These are phyloP conservation scores for Candida michaelii DNA, from an alignment of 805 yeast species.

Conservation along the genomic window DNA sequence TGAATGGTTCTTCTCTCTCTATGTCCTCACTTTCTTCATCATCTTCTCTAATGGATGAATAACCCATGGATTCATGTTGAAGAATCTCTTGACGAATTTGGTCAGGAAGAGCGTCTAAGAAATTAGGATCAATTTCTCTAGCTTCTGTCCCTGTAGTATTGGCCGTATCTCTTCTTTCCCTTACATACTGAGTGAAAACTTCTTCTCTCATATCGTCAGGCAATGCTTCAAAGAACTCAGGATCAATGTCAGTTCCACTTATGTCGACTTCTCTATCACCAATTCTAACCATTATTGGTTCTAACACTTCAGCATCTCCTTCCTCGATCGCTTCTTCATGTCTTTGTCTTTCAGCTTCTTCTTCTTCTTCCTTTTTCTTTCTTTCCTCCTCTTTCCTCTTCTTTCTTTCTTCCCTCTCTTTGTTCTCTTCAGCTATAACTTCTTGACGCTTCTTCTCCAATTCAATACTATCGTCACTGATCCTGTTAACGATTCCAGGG, in stretches of 20 bases:
- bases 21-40: constrained; percentile 22
- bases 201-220: constrained; percentile 94
- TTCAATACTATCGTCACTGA: constrained; percentile 50
- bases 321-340: constrained; percentile 12
- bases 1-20: constrained; percentile 6
- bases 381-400: constrained; percentile 28
- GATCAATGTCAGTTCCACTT: constrained; percentile 88
- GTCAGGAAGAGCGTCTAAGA: constrained; percentile 77
- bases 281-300: constrained; percentile 67
- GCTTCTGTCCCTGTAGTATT: constrained; percentile 39
- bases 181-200: constrained; percentile 79
- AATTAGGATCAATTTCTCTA: constrained; percentile 76
- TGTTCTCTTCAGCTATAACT: constrained; percentile 23
- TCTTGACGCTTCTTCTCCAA: constrained; percentile 29
- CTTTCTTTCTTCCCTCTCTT: constrained; percentile 35
- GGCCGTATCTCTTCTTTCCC: constrained; percentile 69
- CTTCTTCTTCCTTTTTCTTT: constrained; percentile 17
- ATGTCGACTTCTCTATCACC: constrained; percentile 82
- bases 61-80: constrained; percentile 53
- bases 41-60: constrained; percentile 21
- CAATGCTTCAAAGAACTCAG: constrained; percentile 82
- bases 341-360: constrained; percentile 10
- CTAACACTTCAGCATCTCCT: constrained; percentile 17
- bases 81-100: constrained; percentile 60
- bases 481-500: constrained; percentile 43